Evolutionary conservation across 352 stramenopile species (phyloP).

Genomic region (Globisporangium acanthophoron): DNA sequence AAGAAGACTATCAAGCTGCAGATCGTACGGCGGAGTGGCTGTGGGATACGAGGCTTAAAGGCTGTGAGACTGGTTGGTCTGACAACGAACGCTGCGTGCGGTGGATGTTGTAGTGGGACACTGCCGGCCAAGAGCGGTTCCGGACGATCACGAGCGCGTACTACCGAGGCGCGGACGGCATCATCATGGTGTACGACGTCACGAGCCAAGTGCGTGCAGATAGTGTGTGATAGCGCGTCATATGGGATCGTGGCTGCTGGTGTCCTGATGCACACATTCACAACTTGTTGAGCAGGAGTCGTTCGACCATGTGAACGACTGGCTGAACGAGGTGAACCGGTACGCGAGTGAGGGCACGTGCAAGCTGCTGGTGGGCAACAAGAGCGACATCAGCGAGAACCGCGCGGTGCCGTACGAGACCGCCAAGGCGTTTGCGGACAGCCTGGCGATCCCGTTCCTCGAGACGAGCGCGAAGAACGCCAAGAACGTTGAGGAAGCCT

Average conservation of each 20-base stretch:
- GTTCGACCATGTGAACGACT: slow-evolving; percentile 99
- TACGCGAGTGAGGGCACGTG: slow-evolving; percentile 98
- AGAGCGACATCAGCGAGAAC: slow-evolving; percentile 97
- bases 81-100: no score
- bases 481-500: slow-evolving; percentile 99
- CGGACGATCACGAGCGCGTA: slow-evolving; percentile 98
- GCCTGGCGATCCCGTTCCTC: slow-evolving; percentile 97
- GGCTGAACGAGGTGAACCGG: slow-evolving; percentile 98
- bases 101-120: slow-evolving; percentile 97
- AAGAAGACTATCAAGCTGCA: slow-evolving; percentile 99
- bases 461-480: slow-evolving; percentile 99
- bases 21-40: slow-evolving; percentile 77
- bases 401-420: slow-evolving; percentile 95
- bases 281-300: no score
- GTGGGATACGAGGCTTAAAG: no score
- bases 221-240: no score
- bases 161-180: slow-evolving; percentile 97
- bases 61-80: no score
- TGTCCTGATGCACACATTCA: no score
- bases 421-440: slow-evolving; percentile 96
- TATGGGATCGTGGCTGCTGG: no score
- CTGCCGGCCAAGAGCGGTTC: slow-evolving; percentile 98
- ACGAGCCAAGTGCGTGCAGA: slow-evolving; percentile 81
- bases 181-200: slow-evolving; percentile 99
- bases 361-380: slow-evolving; percentile 99